phyloP scores from a whole-genome alignment of 208 protist species.

The Balamuthia mandrillaris region DNA sequence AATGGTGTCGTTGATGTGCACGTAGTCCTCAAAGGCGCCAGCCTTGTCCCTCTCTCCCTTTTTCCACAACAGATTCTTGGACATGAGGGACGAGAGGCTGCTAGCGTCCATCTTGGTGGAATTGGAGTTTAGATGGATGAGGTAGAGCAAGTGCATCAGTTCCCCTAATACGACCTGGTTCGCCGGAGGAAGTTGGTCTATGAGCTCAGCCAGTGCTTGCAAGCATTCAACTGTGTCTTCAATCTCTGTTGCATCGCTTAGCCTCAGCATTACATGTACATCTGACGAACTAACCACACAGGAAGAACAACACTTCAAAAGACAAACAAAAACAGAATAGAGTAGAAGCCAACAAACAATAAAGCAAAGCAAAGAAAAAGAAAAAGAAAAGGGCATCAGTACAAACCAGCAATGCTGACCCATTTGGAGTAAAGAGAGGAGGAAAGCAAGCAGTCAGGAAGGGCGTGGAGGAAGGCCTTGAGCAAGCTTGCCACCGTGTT shows the following conservation, averaged over 20 bases:
- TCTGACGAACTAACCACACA: background rate
- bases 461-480: slow-evolving; percentile 3
- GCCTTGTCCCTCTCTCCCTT: background rate
- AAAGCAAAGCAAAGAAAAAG: too few species aligned
- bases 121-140: slow-evolving; percentile 3
- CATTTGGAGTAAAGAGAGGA: background rate
- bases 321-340: background rate
- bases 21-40: background rate
- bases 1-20: slow-evolving; percentile 3
- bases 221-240: background rate
- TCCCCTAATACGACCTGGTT: slow-evolving; percentile 8
- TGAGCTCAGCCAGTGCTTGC: background rate
- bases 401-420: background rate
- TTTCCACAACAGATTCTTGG: background rate
- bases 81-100: background rate
- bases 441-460: background rate
- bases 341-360: too few species aligned
- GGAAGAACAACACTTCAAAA: background rate
- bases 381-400: too few species aligned
- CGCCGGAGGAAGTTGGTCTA: background rate
- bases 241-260: background rate
- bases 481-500: slow-evolving; percentile 6
- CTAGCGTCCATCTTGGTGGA: background rate
- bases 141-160: background rate
- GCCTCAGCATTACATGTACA: background rate